Evolutionary conservation across 495 filamentous ascomycete species (phyloP), one percentile per base, ranked within the genome.

Genomic region (Aspergillus taichungensis): DNA sequence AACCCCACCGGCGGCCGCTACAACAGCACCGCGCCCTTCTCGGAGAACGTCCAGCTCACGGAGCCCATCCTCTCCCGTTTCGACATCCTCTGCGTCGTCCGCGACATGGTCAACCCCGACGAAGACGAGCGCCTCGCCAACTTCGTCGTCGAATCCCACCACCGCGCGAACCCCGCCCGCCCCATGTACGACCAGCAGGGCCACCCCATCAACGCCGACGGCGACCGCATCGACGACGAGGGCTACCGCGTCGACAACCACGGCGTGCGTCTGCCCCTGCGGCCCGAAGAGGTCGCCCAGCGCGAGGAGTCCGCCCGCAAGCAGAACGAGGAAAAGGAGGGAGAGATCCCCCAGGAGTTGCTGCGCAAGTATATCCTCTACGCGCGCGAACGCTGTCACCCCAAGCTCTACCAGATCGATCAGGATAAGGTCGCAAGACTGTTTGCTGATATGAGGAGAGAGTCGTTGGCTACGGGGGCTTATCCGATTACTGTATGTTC

Each of bases 41-140:
- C 84, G 3, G 78, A 94, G 55, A 99, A 99, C 53, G 94, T 99
- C 37, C 88, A 97, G 55, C 76, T 99, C 34, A 99, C 92, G 0
- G 92, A 99, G 59, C 92, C 94, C 43, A 97, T 99, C 57, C 64
- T 99, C 51, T 96, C 91, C 8, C 94, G 94, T 77, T 99, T 99
- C 67, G 94, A 99, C 56, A 94, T 99, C 53, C 82, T 99, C 39
- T 94, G 88, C 59, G 94, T 99, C 18, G 89, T 99, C 28, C 84
- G 94, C 28, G 94, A 99, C 61, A 88, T 91, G 6, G 94, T 99
- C n/a, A 91, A 97, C 54, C 92, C 94, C 0, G 73, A 67, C n/a
- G 87, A 96, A 61, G 94, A 99, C 52, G 94, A 97, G 68, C 80
- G 90, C 13, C 77, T 99, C 9, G 94, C 94, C 34, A 82, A 81